Percentiles rank a stretch among this genome's conserved stretches.
phyloP scores from a whole-genome alignment of 371 early-diverging fungal species.

The Mucor lusitanicus region DNA sequence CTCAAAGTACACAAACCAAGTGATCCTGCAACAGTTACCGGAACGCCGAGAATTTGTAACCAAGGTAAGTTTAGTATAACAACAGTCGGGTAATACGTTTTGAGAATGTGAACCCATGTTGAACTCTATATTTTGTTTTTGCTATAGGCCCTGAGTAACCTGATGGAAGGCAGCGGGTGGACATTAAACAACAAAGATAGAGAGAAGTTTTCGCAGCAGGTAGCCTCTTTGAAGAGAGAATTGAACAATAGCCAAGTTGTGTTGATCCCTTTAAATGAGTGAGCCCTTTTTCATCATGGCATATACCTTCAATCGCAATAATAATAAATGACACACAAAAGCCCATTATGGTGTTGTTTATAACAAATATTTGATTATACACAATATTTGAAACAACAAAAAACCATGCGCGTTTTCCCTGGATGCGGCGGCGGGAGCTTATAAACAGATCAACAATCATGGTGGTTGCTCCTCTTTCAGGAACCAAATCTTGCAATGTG shows the following conservation, averaged over 20 bases:
- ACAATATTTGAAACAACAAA: too few species aligned
- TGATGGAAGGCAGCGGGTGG: conserved; percentile 72
- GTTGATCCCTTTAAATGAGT: conserved; percentile 39
- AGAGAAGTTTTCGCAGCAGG: conserved; percentile 75
- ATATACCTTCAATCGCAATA: background rate
- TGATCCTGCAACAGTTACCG: conserved; percentile 70
- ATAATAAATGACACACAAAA: conserved; percentile 1
- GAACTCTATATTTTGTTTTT: conserved; percentile 15
- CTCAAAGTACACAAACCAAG: conserved; percentile 61
- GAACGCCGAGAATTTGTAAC: conserved; percentile 68
- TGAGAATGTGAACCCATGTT: conserved; percentile 2
- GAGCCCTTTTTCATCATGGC: too few species aligned
- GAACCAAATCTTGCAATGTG: too few species aligned
- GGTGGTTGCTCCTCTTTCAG: too few species aligned
- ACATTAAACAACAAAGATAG: conserved; percentile 65
- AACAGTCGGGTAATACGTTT: conserved; percentile 1
- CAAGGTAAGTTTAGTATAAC: conserved; percentile 42
- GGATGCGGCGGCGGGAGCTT: too few species aligned
- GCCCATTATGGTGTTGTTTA: background rate
- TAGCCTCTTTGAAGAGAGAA: conserved; percentile 68
- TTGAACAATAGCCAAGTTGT: conserved; percentile 47
- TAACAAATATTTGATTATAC: background rate
- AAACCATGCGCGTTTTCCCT: too few species aligned
- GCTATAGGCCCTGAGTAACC: conserved; percentile 43
- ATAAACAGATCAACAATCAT: too few species aligned